phyloP scores from a whole-genome alignment of 2,329 filamentous ascomycete species.

The Aureobasidium sp. region DNA sequence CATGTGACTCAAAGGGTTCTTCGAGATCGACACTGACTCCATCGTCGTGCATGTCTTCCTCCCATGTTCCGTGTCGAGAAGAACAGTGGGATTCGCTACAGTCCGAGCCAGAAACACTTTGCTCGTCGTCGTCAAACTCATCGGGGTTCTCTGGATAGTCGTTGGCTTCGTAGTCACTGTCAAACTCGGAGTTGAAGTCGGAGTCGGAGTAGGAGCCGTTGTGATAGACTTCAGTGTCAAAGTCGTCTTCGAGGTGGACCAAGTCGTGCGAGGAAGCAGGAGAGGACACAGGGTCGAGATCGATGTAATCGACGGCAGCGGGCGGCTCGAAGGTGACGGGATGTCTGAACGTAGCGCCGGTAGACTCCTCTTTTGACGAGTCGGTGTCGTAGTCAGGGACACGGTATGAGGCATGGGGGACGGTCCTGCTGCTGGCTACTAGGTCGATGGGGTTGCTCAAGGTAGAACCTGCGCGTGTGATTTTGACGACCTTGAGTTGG shows the following conservation, averaged over 20 bases:
- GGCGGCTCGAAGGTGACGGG: background rate
- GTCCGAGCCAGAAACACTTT: background rate
- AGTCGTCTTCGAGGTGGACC: background rate
- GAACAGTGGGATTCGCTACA: background rate
- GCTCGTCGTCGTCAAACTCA: background rate
- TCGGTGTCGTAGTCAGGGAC: slow-evolving; percentile 9
- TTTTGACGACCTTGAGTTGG: background rate
- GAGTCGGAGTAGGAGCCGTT: background rate
- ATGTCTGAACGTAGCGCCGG: background rate
- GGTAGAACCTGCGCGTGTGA: background rate
- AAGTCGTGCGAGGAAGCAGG: background rate
- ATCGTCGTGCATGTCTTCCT: background rate
- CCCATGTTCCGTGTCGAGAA: background rate
- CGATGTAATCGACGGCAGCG: background rate
- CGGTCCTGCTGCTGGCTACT: background rate
- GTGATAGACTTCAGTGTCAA: background rate
- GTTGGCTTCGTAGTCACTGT: background rate
- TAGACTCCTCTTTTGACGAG: background rate
- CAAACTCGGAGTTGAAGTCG: background rate
- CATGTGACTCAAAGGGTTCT: background rate
- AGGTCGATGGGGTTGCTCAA: background rate
- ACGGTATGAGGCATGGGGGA: background rate
- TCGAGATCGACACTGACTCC: background rate
- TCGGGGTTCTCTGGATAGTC: slow-evolving; percentile 1
- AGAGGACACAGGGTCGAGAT: background rate